phyloP scores from a whole-genome alignment of 192 early-diverging fungal genomes.

The Linnemannia schmuckeri region DNA sequence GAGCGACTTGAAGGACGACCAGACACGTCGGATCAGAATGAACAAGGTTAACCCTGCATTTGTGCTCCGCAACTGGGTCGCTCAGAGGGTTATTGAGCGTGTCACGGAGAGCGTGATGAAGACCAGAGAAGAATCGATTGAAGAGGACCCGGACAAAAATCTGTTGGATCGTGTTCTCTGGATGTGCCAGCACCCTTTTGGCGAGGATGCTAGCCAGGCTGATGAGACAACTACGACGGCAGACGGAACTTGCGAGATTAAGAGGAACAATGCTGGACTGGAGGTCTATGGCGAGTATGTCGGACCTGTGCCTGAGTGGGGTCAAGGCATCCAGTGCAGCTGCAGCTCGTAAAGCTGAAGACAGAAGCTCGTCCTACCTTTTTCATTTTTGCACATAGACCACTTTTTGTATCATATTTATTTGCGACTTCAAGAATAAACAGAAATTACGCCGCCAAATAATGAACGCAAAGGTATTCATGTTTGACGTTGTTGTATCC shows the following conservation, averaged over 20 bases:
- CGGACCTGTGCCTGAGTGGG: slow-evolving; percentile 71
- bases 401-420: no score
- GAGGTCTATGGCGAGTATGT: slow-evolving; percentile 60
- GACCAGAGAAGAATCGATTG: slow-evolving; percentile 52
- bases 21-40: slow-evolving; percentile 69
- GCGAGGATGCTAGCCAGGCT: slow-evolving; percentile 47
- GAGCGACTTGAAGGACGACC: slow-evolving; percentile 23
- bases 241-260: slow-evolving; percentile 55
- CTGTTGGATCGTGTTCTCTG: slow-evolving; percentile 61
- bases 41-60: slow-evolving; percentile 79
- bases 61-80: slow-evolving; percentile 85
- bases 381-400: no score
- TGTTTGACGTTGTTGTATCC: no score
- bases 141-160: slow-evolving; percentile 46
- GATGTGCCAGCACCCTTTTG: slow-evolving; percentile 70
- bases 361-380: no score
- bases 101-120: slow-evolving; percentile 57
- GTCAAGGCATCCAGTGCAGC: slow-evolving; percentile 74
- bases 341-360: slow-evolving; percentile 72
- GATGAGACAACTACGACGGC: slow-evolving; percentile 22
- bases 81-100: slow-evolving; percentile 73
- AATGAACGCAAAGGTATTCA: no score
- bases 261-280: slow-evolving; percentile 38
- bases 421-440: no score
- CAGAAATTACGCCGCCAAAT: no score